These are phyloP conservation scores for Basipetospora sp. DNA, from an alignment of 2,329 filamentous ascomycete genomes.

Conservation along the genomic window DNA sequence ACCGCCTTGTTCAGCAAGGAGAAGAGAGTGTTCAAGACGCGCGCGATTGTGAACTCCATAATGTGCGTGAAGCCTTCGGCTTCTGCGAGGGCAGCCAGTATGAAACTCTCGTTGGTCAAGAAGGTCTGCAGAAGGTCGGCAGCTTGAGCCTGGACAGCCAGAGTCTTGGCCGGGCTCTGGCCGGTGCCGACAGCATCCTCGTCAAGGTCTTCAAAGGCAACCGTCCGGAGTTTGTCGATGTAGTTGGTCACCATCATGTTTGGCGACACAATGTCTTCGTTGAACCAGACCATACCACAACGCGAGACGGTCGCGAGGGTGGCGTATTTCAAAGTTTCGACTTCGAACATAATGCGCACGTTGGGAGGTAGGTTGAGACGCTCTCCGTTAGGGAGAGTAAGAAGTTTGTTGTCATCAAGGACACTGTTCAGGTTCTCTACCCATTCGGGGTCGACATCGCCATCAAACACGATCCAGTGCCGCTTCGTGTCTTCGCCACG, in stretches of 20 bases:
- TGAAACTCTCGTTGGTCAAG: constrained; percentile 65
- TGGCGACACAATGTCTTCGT: constrained; percentile 86
- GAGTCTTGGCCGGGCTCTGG: constrained; percentile 61
- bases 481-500: constrained; percentile 92
- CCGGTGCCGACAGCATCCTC: constrained; percentile 72
- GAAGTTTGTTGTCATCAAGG: constrained; percentile 93
- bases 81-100: constrained; percentile 60
- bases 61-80: constrained; percentile 78
- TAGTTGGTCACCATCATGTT: constrained; percentile 90
- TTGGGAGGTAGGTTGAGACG: constrained; percentile 87
- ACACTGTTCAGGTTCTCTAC: constrained; percentile 99
- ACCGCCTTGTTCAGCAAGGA: constrained; percentile 90
- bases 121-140: constrained; percentile 66
- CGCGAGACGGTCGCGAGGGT: constrained; percentile 97
- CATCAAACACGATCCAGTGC: constrained; percentile 99
- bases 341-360: constrained; percentile 99
- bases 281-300: constrained; percentile 99
- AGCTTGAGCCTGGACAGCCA: constrained; percentile 63
- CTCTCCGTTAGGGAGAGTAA: constrained; percentile 94
- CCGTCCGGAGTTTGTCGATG: constrained; percentile 64
- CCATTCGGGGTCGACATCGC: constrained; percentile 98
- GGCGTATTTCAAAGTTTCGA: constrained; percentile 92
- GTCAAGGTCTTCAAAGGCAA: constrained; percentile 86
- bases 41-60: constrained; percentile 91
- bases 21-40: constrained; percentile 84